Percentiles rank a stretch among this genome's conserved stretches.
These are phyloP conservation scores for Gryganskiella cystojenkinii DNA, from an alignment of 192 early-diverging fungal species.

Conservation along the genomic window DNA sequence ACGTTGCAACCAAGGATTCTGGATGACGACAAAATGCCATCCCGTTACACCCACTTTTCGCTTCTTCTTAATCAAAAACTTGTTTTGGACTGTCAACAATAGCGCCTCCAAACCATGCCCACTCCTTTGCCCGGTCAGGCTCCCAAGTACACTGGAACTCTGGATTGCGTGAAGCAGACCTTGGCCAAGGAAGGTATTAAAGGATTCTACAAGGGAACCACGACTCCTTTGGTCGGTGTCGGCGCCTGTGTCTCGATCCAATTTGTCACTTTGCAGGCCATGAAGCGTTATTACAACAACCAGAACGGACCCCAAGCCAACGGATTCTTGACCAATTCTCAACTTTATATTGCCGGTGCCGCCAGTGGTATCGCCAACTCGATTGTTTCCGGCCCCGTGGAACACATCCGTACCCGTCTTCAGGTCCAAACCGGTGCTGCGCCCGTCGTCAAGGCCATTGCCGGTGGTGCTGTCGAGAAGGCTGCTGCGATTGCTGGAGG, in stretches of 20 bases:
- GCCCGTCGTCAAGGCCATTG: conserved; percentile 26
- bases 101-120: conserved; percentile 94
- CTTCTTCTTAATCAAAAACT: background rate
- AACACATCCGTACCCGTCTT: conserved; percentile 95
- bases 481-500: conserved; percentile 15
- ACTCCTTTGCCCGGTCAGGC: conserved; percentile 65
- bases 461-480: conserved; percentile 25
- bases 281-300: conserved; percentile 82
- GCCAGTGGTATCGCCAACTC: conserved; percentile 90
- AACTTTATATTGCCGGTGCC: conserved; percentile 91
- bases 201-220: conserved; percentile 95
- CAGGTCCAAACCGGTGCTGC: conserved; percentile 87
- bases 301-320: conserved; percentile 62
- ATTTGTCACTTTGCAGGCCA: conserved; percentile 88
- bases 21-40: too few species aligned
- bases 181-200: conserved; percentile 79
- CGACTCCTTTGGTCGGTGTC: conserved; percentile 92
- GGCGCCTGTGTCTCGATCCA: conserved; percentile 98
- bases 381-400: conserved; percentile 91
- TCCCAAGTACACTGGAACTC: conserved; percentile 80
- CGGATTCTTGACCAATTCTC: conserved; percentile 71
- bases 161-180: conserved; percentile 91
- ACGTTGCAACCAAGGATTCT: too few species aligned
- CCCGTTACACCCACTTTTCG: background rate
- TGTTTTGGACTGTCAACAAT: too few species aligned